Percentiles rank a stretch among this genome's conserved stretches.
Conservation (phyloP, 805 yeast genomes). For the Cyberlindnera samutprakarnensis region DNA sequence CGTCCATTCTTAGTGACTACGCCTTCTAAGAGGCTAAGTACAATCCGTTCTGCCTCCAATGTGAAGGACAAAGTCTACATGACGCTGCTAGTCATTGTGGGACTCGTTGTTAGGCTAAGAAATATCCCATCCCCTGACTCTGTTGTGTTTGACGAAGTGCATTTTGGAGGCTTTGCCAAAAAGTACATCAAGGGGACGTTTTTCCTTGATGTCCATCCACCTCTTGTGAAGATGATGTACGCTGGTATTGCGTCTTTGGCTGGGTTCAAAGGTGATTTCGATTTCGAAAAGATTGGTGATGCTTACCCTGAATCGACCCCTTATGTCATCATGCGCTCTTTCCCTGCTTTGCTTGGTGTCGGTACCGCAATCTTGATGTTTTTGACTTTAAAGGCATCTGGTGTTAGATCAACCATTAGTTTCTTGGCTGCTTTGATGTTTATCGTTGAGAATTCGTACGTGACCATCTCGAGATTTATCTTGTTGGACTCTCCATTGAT, state of each 20-base stretch:
- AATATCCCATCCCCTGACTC: slow-evolving; percentile 62
- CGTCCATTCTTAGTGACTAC: slow-evolving; percentile 50
- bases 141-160: slow-evolving; percentile 90
- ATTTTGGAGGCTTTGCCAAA: slow-evolving; percentile 93
- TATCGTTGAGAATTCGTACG: slow-evolving; percentile 57
- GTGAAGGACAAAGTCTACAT: slow-evolving; percentile 33
- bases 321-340: slow-evolving; percentile 59
- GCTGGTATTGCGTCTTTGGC: slow-evolving; percentile 63
- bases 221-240: slow-evolving; percentile 67
- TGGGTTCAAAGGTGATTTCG: slow-evolving; percentile 68
- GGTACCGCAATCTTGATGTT: slow-evolving; percentile 59
- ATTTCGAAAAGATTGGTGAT: slow-evolving; percentile 60
- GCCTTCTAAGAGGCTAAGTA: slow-evolving; percentile 34
- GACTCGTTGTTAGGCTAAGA: slow-evolving; percentile 53
- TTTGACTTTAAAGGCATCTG: slow-evolving; percentile 63
- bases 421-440: slow-evolving; percentile 48
- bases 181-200: slow-evolving; percentile 61
- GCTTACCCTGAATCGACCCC: slow-evolving; percentile 51
- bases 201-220: slow-evolving; percentile 77
- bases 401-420: slow-evolving; percentile 59
- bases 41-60: slow-evolving; percentile 33
- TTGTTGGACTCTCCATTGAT: slow-evolving; percentile 69
- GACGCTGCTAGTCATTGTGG: slow-evolving; percentile 37
- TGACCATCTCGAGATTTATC: slow-evolving; percentile 69
- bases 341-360: slow-evolving; percentile 63